These are phyloP conservation scores for Sparassis latifolia DNA, from an alignment of 1,284 basidiomycete species.

Conservation along the genomic window DNA sequence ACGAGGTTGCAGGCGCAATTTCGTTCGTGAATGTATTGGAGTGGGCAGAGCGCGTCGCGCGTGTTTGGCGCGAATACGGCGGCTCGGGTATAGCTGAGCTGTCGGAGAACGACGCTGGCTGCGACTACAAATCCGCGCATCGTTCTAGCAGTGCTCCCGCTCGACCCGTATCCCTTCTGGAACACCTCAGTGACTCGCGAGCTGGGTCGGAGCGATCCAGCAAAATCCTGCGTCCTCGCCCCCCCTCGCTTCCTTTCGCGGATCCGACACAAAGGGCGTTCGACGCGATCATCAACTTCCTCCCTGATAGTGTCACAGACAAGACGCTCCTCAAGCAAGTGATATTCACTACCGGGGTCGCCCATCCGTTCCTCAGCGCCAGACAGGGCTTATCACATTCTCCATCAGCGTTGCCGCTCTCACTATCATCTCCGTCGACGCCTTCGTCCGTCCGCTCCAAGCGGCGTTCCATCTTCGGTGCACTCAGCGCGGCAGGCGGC, in stretches of 20 bases:
- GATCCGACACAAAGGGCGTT: constrained; percentile 32
- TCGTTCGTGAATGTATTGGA: constrained; percentile 45
- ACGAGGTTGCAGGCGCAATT: constrained; percentile 40
- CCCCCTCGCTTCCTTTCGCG: constrained; percentile 12
- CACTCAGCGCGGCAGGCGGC: too few relatives aligned
- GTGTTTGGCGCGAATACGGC: constrained; percentile 35
- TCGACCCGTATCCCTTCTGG: constrained; percentile 9
- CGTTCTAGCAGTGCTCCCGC: constrained; percentile 7
- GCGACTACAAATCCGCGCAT: constrained; percentile 5
- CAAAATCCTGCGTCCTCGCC: not conserved
- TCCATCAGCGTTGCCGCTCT: not conserved
- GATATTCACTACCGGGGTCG: constrained; percentile 37
- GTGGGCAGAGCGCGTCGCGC: constrained; percentile 45
- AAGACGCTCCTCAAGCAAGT: constrained; percentile 34
- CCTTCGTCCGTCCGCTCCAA: not conserved
- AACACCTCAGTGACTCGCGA: not conserved
- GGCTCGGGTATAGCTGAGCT: constrained; percentile 28
- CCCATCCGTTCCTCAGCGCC: constrained; percentile 30
- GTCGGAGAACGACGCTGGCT: constrained; percentile 21
- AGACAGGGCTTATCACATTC: not conserved
- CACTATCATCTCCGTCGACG: not conserved
- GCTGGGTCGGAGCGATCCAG: not conserved
- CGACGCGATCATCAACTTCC: constrained; percentile 35
- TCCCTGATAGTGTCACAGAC: constrained; percentile 28
- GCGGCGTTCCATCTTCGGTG: not conserved